Evolutionary conservation across 2,329 filamentous ascomycete genomes (phyloP).

Genomic region (Fusarium newnesense): DNA sequence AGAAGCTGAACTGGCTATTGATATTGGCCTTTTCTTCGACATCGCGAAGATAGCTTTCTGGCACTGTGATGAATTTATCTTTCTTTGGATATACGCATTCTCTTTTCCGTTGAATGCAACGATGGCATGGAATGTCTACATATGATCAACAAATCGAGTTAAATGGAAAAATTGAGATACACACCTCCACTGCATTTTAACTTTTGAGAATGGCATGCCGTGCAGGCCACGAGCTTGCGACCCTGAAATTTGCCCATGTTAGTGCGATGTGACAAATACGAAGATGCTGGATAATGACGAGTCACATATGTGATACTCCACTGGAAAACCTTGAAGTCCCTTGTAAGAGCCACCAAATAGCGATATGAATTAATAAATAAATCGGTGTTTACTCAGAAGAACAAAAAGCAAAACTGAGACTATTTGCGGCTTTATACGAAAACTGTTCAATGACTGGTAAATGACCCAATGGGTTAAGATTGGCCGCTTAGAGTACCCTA

Average conservation of each 20-base stretch:
- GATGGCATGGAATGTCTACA: not conserved
- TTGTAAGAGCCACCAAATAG: not conserved
- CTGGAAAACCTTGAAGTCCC: not conserved
- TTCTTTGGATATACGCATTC: conserved; percentile 1
- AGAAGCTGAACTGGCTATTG: not conserved
- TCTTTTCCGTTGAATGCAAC: not conserved
- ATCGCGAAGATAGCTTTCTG: not conserved
- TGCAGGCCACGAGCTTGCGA: conserved; percentile 1
- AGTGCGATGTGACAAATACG: not conserved
- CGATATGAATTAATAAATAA: not conserved
- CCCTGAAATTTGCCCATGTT: not conserved
- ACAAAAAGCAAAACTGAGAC: not conserved
- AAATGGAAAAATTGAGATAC: not conserved
- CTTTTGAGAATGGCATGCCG: not conserved
- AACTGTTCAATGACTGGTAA: not conserved
- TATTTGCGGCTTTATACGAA: not conserved
- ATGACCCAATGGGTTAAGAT: not conserved
- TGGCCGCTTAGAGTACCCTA: not conserved
- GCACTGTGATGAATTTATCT: not conserved
- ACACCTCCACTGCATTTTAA: conserved; percentile 5
- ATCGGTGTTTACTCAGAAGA: not conserved
- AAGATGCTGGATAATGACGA: not conserved
- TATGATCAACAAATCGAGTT: not conserved
- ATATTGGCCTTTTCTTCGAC: not conserved
- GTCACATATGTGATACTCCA: not conserved